Percentiles rank a stretch among this genome's conserved stretches.
phyloP scores from a whole-genome alignment of 345 rosid genomes.

The Eucalyptus grandis region DNA sequence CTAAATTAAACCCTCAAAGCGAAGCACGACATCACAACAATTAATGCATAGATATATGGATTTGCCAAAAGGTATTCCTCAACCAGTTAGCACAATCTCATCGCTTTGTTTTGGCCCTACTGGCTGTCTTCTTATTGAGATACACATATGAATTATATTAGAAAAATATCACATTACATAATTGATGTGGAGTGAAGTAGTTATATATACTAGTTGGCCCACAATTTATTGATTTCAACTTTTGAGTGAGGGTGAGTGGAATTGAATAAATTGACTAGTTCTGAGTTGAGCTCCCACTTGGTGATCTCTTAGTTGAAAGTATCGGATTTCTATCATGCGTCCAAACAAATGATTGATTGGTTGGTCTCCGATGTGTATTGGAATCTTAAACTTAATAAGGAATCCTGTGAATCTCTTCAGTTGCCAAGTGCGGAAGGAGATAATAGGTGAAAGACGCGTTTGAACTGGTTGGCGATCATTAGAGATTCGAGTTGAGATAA shows the following conservation, averaged over 20 bases:
- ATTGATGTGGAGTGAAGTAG: neutral
- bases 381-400: neutral
- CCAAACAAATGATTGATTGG: neutral
- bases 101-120: neutral
- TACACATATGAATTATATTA: neutral
- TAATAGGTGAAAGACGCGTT: neutral
- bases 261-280: neutral
- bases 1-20: too few relatives aligned
- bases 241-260: neutral
- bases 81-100: neutral
- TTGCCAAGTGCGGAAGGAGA: neutral
- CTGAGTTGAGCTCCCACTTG: fast-evolving
- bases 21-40: too few relatives aligned
- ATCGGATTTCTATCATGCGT: fast-evolving
- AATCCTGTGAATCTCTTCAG: neutral
- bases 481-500: neutral
- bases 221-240: neutral
- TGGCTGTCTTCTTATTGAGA: neutral
- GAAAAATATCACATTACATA: neutral
- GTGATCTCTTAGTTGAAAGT: neutral
- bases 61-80: neutral
- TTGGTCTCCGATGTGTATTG: neutral
- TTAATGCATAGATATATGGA: neutral
- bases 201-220: neutral
- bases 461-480: neutral